Conservation (phyloP, 345 rosid genomes). For the Angophora floribunda region DNA sequence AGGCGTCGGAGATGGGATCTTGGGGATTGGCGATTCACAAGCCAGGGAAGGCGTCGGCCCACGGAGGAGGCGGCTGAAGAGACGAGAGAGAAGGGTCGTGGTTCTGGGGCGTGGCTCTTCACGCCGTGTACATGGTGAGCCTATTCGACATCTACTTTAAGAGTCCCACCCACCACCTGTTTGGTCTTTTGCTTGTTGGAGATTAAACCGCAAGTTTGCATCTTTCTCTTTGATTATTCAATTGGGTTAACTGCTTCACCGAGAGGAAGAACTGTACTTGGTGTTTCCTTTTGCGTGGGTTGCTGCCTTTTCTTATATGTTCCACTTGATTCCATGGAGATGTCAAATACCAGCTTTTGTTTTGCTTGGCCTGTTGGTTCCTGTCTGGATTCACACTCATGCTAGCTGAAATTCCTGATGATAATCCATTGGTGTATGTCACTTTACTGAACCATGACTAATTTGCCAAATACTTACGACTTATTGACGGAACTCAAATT, state of each 20-base stretch:
- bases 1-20: conserved; percentile 54
- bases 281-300: conserved; percentile 62
- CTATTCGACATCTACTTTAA: conserved; percentile 92
- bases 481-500: neutral
- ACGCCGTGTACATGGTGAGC: conserved; percentile 76
- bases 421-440: conserved; percentile 71
- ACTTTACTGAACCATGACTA: neutral
- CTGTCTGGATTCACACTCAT: conserved; percentile 68
- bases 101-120: conserved; percentile 60
- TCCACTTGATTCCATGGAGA: conserved; percentile 60
- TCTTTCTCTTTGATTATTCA: conserved; percentile 9
- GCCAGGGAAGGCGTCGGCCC: neutral
- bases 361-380: conserved; percentile 62
- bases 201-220: neutral
- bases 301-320: conserved; percentile 44
- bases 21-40: conserved; percentile 35
- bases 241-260: conserved; percentile 87
- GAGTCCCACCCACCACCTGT: conserved; percentile 22
- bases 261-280: conserved; percentile 84
- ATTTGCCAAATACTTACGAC: neutral
- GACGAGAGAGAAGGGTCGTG: conserved; percentile 68
- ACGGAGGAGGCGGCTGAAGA: conserved; percentile 38
- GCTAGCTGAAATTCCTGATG: conserved; percentile 97
- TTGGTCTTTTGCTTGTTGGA: neutral
- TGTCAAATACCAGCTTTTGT: conserved; percentile 61